Evolutionary conservation across 148 eudicot species (phyloP).

Genomic region (Dianthus caryophyllus): DNA sequence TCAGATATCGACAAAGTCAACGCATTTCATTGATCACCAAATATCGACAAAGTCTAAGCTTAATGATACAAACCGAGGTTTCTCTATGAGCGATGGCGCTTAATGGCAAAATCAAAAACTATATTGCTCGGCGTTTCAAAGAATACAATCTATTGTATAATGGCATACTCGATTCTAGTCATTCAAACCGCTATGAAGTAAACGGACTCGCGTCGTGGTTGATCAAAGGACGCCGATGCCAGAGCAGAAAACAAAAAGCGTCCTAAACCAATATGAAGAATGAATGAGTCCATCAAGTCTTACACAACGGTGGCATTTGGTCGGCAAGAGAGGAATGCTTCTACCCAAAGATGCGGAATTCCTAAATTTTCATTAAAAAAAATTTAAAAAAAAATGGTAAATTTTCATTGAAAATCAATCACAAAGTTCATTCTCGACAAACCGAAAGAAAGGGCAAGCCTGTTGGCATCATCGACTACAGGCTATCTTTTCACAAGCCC

Average conservation of each 20-base stretch:
- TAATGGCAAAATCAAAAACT: too few relatives aligned
- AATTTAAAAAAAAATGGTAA: background rate
- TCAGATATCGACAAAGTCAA: too few relatives aligned
- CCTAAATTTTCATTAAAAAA: constrained; percentile 1
- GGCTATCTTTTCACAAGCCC: constrained; percentile 21
- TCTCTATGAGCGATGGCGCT: too few relatives aligned
- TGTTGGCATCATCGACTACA: constrained; percentile 9
- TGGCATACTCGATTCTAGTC: too few relatives aligned
- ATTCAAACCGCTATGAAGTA: too few relatives aligned
- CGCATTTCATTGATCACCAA: background rate
- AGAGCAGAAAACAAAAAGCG: background rate
- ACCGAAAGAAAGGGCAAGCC: background rate
- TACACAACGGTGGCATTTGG: background rate
- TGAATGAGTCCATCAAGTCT: background rate
- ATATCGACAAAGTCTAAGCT: background rate
- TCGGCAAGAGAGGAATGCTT: background rate
- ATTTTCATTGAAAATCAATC: constrained; percentile 1
- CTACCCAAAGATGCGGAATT: background rate
- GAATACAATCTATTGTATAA: too few relatives aligned
- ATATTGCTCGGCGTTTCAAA: too few relatives aligned
- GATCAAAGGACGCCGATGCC: background rate
- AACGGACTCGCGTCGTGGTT: too few relatives aligned
- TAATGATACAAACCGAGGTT: too few relatives aligned
- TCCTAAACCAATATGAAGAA: background rate
- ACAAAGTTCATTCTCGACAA: background rate